A percentile compares a stretch with the other conserved stretches of the same genome.
Evolutionary conservation across 2,329 filamentous ascomycete genomes (phyloP).

Genomic region (Aspergillus arachidicola): DNA sequence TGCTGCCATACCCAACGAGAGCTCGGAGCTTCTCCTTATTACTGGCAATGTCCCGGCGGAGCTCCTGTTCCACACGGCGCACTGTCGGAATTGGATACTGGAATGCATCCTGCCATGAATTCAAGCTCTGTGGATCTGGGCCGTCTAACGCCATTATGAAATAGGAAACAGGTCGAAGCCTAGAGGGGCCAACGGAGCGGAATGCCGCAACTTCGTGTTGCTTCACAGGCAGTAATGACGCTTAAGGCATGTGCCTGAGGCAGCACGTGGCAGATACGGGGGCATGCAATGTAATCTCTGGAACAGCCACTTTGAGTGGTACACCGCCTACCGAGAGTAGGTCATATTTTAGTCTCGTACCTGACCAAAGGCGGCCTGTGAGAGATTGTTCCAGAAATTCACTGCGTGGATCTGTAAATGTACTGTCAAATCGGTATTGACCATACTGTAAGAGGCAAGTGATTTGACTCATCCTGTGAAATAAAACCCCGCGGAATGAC

Average conservation of each 20-base stretch:
- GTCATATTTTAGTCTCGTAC: background rate
- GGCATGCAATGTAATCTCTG: background rate
- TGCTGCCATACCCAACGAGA: slow-evolving; percentile 60
- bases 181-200: slow-evolving; percentile 6
- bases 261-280: slow-evolving; percentile 15
- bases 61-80: slow-evolving; percentile 64
- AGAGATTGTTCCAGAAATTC: background rate
- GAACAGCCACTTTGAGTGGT: background rate
- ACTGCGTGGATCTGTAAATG: background rate
- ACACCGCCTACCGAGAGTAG: background rate
- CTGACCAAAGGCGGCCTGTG: background rate
- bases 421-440: slow-evolving; percentile 8
- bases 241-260: slow-evolving; percentile 22
- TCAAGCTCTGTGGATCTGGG: slow-evolving; percentile 59
- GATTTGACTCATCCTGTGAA: slow-evolving; percentile 16
- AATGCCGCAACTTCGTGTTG: slow-evolving; percentile 8
- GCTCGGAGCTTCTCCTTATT: slow-evolving; percentile 68
- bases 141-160: slow-evolving; percentile 56
- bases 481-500: slow-evolving; percentile 11
- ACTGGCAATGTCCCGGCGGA: slow-evolving; percentile 62
- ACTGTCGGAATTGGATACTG: slow-evolving; percentile 65
- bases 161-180: slow-evolving; percentile 1
- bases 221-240: slow-evolving; percentile 10
- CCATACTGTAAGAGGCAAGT: slow-evolving; percentile 14
- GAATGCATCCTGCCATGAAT: slow-evolving; percentile 69